Base-by-base conservation (phyloP, 2,329 filamentous ascomycete species). In the Thelonectria discophora region DNA sequence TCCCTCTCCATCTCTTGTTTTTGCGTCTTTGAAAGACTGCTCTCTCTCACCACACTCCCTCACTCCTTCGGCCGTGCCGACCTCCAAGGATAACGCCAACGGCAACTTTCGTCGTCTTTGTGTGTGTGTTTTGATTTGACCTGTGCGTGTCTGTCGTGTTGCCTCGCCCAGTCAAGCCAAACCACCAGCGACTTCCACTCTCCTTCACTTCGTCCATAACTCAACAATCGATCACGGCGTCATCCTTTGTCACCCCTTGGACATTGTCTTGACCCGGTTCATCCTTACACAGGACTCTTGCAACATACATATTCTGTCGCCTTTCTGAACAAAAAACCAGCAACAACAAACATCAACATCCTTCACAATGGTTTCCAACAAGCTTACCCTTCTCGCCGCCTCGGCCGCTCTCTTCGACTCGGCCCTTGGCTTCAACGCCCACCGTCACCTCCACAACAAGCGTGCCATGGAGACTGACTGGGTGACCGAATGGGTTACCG, bases 11-110 rank as follows among this genome's bases (percentile, higher is more conserved):
- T 30, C 27, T 10, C 27, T 30, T 30, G 5, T 30, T 7, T 24
- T 46, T 30, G 80, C 77, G 79, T 84, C 82, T 84, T 84, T 83
- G 82, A 84, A 70, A 84, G 82, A 83, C 77, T 64, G 77, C 78
- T 8, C 27, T 30, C 27, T 30, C 27, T 30, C 27, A 8, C 27
- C 27, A 7, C 27, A 7, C 27, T 69, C 55, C 55, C 50, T 62
- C 69, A 67, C 73, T 69, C 71, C 55, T 62, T 69, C 75, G 74
- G 76, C 76, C 70, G 76, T 73, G 77, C 75, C 77, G 73, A 67
- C 62, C 61, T 64, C 55, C 65, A 67, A 48, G 7, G 8, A 21
- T 13, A 47, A 30, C 45, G 5, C 24, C 64, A 57, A 30, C 45
- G 5, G 15, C 64, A 57, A 24, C 21, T 24, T 24, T 24, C 45